Base-by-base conservation (phyloP, 2,329 filamentous ascomycete species). In the Exophiala calicioides region DNA sequence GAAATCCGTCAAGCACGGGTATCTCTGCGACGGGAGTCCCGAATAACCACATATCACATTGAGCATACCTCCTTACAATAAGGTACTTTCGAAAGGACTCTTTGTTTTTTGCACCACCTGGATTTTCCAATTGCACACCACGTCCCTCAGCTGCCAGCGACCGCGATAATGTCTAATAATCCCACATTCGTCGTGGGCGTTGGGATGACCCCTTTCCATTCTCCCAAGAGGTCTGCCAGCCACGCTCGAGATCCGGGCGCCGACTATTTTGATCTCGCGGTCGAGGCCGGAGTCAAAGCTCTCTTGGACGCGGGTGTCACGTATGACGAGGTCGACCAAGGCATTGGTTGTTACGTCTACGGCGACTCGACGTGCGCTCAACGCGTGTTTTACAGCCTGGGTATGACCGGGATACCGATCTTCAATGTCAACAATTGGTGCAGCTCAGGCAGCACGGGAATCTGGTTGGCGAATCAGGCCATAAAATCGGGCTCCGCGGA, bases 401-500 rank as follows among this genome's bases (percentile, higher is more conserved):
- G 91, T 73, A 49, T 44, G 40, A 96, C 90, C 24, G 78, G 85
- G 62, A 95, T 97, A 59, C 91, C 91, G 62, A 88, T 96, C 66
- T 90, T 93, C 77, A 96, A 97, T 64, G 89, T 95, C 63, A 96
- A 96, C 79, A 96, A 96, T 78, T 95, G 95, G 75, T 97, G 91
- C 77, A 88, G 87, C 3, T 96, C 91, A 0, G 91, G 91, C 8
- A 88, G 84, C 3, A 95, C 90, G 0, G 91, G 90, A 5, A 74
- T 96, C 47, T 82, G 82, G 63, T 85, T 96, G 78, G 91, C 79
- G 1, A 77, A 89, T 18, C 87, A 84, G 37, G 77, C 93, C 65
- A 83, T 96, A 59, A 77, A 80, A 4, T 78, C 85, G 59, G 90
- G 90, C 18, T 86, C 80, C 8, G 87, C 88, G 1, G 87, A 95